Evolutionary conservation across 2,329 filamentous ascomycete genomes (phyloP), one percentile per base, ranked within the genome.

Genomic region (Talaromyces islandicus): DNA sequence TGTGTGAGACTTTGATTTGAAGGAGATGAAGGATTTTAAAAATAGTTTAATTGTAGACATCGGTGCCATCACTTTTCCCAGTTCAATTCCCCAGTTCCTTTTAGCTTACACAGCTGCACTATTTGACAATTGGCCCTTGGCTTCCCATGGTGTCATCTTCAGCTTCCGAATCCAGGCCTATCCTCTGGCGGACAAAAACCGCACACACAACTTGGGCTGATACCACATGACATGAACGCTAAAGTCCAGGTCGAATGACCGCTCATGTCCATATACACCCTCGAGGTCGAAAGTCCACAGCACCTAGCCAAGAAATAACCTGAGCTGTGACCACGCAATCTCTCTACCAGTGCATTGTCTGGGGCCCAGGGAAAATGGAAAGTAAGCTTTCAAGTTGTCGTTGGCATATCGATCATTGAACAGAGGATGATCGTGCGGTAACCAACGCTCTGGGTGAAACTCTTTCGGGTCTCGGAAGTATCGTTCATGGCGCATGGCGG

Each of bases 391-490:
- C 55, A 57, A 57, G 32, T 41, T 30, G 35, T 57, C 32, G 17
- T 41, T 57, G 30, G 17, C 14, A 35, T 35, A 57, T 24, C 19
- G 17, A 21, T 30, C 35, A 10, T 57, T 27, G 12, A 50, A 57
- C 7, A 48, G 6, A 19, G 55, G 38, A 50, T 57, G 30, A 50
- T 25, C 29, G 7, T 30, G 27, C 19, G 55, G 30, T 24, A 57
- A 21, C 55, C 55, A 57, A 17, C 55, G 55, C 25, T 57, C 27
- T 21, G 55, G 55, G 24, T 17, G 55, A 29, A 35, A 57, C n/a
- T 57, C 32, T n/a, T 7, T 7, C 7, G 52, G 17, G 30, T 54
- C 21, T 30, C 11, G 2, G 17, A 57, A 50, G n/a, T 57, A 57
- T 17, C 35, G 30, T 35, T 57, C 32, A 30, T 41, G 38, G n/a